These are phyloP conservation scores for Colletotrichum gigasporum DNA, from an alignment of 2,329 filamentous ascomycete genomes.

Conservation along the genomic window DNA sequence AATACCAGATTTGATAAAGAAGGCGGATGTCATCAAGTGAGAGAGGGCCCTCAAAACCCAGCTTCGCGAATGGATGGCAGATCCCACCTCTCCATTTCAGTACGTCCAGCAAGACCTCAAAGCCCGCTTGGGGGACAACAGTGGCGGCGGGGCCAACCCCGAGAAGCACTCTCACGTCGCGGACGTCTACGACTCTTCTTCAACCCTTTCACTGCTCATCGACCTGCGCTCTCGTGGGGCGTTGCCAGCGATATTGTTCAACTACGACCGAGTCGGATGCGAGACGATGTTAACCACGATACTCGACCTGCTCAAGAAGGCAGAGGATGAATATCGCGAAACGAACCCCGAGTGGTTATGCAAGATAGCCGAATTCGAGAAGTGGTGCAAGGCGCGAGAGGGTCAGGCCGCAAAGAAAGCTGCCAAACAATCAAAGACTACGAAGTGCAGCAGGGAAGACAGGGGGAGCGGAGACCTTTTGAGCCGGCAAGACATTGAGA, in stretches of 20 bases:
- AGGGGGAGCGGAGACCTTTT: conserved; percentile 47
- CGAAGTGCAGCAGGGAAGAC: not conserved
- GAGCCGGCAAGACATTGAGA: too few species aligned
- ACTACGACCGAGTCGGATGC: conserved; percentile 75
- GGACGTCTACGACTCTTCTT: not conserved
- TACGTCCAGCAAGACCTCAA: conserved; percentile 56
- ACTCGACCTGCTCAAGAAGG: conserved; percentile 59
- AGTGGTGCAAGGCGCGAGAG: conserved; percentile 58
- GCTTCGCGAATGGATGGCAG: conserved; percentile 68
- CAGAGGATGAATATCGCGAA: conserved; percentile 54
- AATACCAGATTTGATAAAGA: conserved; percentile 65
- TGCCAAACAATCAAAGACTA: conserved; percentile 38
- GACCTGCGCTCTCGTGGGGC: conserved; percentile 71
- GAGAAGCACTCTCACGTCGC: conserved; percentile 18
- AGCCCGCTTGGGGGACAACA: not conserved
- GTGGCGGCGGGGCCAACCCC: not conserved
- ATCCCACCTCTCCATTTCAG: conserved; percentile 53
- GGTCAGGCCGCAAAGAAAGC: conserved; percentile 43
- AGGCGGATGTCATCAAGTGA: conserved; percentile 74
- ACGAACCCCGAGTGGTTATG: conserved; percentile 67
- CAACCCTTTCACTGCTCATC: conserved; percentile 61
- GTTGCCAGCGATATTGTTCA: conserved; percentile 80
- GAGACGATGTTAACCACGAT: conserved; percentile 66
- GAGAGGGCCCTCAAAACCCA: conserved; percentile 47
- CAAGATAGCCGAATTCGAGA: conserved; percentile 66